Conservation (phyloP, 306 rosid species). For the Begonia masoniana region DNA sequence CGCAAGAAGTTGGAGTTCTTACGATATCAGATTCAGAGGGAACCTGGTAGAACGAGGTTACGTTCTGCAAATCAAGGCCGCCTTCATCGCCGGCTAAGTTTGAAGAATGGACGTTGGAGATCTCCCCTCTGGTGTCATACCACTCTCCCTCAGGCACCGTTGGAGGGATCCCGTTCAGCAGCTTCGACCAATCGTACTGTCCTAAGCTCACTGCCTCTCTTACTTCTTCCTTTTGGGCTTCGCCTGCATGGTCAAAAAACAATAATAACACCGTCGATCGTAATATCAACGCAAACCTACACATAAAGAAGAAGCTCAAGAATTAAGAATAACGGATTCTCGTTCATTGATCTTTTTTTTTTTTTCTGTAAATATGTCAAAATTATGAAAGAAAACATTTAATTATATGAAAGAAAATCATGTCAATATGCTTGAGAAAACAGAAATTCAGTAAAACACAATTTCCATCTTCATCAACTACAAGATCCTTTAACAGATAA, state of each 20-base stretch:
- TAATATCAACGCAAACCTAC: too few species aligned
- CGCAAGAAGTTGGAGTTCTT: constrained; percentile 24
- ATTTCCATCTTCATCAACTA: too few species aligned
- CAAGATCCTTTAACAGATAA: too few species aligned
- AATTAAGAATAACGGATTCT: too few species aligned
- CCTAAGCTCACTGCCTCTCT: constrained; percentile 17
- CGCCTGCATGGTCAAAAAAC: constrained; percentile 18
- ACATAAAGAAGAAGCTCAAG: too few species aligned
- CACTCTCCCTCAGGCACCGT: constrained; percentile 30
- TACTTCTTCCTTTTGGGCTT: constrained; percentile 35
- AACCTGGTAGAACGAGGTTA: constrained; percentile 50
- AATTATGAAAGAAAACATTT: too few species aligned
- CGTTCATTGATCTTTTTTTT: too few species aligned
- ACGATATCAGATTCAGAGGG: constrained; percentile 25
- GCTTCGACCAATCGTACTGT: constrained; percentile 49
- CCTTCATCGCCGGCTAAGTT: constrained; percentile 26
- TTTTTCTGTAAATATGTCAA: too few species aligned
- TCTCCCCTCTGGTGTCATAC: constrained; percentile 24
- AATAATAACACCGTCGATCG: too few species aligned
- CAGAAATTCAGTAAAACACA: too few species aligned
- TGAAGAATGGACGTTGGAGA: constrained; percentile 34
- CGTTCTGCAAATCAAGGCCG: constrained; percentile 42
- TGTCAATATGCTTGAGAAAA: too few species aligned
- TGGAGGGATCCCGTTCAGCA: constrained; percentile 36
- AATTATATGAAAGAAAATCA: too few species aligned